Evolutionary conservation across 306 rosid species (phyloP).

Genomic region (Ormosia emarginata): DNA sequence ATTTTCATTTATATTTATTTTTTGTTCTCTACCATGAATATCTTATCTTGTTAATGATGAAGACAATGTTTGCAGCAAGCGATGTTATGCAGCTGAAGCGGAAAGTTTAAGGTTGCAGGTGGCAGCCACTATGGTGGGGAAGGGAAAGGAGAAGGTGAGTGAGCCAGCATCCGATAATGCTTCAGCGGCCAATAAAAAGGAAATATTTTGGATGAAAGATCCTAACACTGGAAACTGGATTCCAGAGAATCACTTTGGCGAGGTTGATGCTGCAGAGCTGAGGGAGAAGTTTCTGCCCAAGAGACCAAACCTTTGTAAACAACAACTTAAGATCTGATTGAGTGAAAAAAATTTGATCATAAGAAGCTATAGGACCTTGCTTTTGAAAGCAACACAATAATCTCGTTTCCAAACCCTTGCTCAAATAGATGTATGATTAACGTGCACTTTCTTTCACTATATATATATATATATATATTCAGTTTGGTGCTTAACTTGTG

Average conservation of each 20-base stretch:
- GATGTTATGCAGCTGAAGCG: conserved; percentile 9
- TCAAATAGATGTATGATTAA: neutral
- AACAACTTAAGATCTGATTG: neutral
- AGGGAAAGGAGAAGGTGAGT: neutral
- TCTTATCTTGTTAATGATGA: neutral
- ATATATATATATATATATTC: neutral
- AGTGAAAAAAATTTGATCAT: neutral
- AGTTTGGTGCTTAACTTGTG: neutral
- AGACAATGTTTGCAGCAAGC: conserved; percentile 10
- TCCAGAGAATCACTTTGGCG: conserved; percentile 56
- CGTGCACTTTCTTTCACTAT: neutral
- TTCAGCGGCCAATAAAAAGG: conserved; percentile 1
- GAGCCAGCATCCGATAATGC: neutral
- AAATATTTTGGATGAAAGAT: conserved; percentile 62
- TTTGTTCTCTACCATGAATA: neutral
- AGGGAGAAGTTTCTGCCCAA: conserved; percentile 49
- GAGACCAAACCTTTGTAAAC: neutral
- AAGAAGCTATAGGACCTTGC: neutral
- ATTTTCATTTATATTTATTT: too few species aligned
- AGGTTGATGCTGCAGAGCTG: conserved; percentile 43
- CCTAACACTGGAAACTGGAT: conserved; percentile 65
- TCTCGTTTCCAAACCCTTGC: neutral
- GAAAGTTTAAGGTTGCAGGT: conserved; percentile 10
- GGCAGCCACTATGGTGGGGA: neutral
- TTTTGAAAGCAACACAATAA: neutral